phyloP scores from a whole-genome alignment of 805 yeast species.

The Nakazawaea ambrosiae region DNA sequence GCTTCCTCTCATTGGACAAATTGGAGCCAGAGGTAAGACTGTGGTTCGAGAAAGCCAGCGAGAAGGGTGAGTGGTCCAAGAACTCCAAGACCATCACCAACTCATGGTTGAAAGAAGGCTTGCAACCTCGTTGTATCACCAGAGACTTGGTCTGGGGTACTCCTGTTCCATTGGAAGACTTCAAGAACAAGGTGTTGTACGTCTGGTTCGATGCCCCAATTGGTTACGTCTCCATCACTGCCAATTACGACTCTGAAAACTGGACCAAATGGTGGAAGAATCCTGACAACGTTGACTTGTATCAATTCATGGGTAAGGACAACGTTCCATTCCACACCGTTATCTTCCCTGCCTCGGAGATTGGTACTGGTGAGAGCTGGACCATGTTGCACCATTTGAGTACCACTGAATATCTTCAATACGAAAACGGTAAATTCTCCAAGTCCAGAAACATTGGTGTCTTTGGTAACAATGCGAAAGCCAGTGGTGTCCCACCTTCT shows the following conservation, averaged over 20 bases:
- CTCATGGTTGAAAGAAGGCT: slow-evolving; percentile 91
- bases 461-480: slow-evolving; percentile 95
- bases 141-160: slow-evolving; percentile 98
- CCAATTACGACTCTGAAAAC: slow-evolving; percentile 66
- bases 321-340: slow-evolving; percentile 98
- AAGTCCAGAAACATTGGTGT: slow-evolving; percentile 98
- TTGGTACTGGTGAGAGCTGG: slow-evolving; percentile 89
- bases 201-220: slow-evolving; percentile 99
- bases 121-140: slow-evolving; percentile 91
- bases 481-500: slow-evolving; percentile 82
- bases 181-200: slow-evolving; percentile 83
- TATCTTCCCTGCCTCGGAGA: slow-evolving; percentile 88
- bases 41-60: slow-evolving; percentile 68
- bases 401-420: slow-evolving; percentile 95
- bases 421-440: slow-evolving; percentile 97
- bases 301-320: slow-evolving; percentile 99
- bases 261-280: slow-evolving; percentile 95
- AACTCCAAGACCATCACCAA: slow-evolving; percentile 84
- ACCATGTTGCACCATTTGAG: slow-evolving; percentile 84
- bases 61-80: slow-evolving; percentile 83
- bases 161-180: slow-evolving; percentile 88
- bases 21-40: slow-evolving; percentile 66
- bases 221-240: slow-evolving; percentile 95
- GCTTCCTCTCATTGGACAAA: slow-evolving; percentile 77
- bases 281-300: slow-evolving; percentile 81